These are phyloP conservation scores for Suhomyces prunicola DNA, from an alignment of 805 yeast genomes.

Conservation along the genomic window DNA sequence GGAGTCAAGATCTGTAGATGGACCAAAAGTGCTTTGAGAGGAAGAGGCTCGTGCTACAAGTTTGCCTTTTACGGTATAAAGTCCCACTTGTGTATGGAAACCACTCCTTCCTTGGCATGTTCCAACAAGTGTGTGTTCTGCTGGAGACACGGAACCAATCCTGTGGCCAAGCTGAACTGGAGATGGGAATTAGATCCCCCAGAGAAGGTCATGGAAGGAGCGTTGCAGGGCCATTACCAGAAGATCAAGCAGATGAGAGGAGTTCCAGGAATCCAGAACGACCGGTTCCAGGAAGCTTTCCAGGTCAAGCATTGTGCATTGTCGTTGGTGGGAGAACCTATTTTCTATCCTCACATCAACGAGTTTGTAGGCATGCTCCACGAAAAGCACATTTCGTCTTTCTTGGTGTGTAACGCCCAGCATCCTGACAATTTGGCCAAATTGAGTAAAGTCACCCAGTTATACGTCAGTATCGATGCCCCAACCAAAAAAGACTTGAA, in stretches of 20 bases:
- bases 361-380: conserved; percentile 81
- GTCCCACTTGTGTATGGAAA: conserved; percentile 92
- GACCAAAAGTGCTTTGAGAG: conserved; percentile 93
- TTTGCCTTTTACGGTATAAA: conserved; percentile 88
- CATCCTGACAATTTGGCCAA: conserved; percentile 80
- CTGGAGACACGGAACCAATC: conserved; percentile 97
- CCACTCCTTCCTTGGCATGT: conserved; percentile 91
- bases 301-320: conserved; percentile 87
- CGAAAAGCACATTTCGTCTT: conserved; percentile 74
- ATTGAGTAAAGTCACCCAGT: conserved; percentile 77
- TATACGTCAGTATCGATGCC: conserved; percentile 92
- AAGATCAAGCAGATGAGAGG: conserved; percentile 94
- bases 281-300: conserved; percentile 87
- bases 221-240: conserved; percentile 82
- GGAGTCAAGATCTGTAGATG: conserved; percentile 95
- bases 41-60: conserved; percentile 92
- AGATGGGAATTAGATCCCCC: conserved; percentile 95
- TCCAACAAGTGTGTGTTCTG: conserved; percentile 95
- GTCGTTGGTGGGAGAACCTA: conserved; percentile 92
- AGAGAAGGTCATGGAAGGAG: conserved; percentile 78
- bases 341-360: conserved; percentile 87
- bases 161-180: conserved; percentile 90
- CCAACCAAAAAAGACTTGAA: conserved; percentile 79
- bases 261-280: conserved; percentile 90
- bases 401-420: conserved; percentile 92